Evolutionary conservation across 2,329 filamentous ascomycete species (phyloP).

Genomic region (Calonectria montana): DNA sequence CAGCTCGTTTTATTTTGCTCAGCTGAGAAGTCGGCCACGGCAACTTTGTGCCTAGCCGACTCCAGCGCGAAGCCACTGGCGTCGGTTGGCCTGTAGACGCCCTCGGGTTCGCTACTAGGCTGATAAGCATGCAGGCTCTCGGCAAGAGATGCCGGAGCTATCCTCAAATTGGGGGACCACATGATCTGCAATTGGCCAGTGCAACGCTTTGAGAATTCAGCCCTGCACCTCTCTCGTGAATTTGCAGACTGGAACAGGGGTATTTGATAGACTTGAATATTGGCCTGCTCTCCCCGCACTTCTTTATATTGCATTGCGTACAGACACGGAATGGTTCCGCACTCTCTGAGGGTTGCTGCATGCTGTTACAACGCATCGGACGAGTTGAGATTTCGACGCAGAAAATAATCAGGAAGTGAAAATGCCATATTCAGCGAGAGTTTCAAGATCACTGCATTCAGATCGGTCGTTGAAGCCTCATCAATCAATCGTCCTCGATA

Average conservation of each 20-base stretch:
- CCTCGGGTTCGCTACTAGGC: not conserved
- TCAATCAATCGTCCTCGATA: too few species aligned
- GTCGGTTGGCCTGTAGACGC: not conserved
- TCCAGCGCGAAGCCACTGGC: not conserved
- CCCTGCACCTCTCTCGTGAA: not conserved
- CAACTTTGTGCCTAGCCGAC: slow-evolving; percentile 1
- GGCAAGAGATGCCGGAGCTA: slow-evolving; percentile 1
- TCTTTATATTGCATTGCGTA: not conserved
- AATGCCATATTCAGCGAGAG: too few species aligned
- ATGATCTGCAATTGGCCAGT: not conserved
- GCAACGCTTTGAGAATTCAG: not conserved
- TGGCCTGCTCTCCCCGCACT: not conserved
- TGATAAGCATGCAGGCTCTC: not conserved
- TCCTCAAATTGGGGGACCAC: not conserved
- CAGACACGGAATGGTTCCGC: too few species aligned
- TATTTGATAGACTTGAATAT: not conserved
- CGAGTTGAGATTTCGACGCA: too few species aligned
- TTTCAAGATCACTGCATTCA: too few species aligned
- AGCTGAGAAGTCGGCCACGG: not conserved
- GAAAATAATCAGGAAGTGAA: too few species aligned
- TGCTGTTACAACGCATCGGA: too few species aligned
- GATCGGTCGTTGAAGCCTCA: too few species aligned
- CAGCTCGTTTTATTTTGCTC: not conserved
- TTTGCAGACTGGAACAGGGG: not conserved
- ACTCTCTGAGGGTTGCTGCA: too few species aligned